A percentile compares a stretch with the other conserved stretches of the same genome.
Conservation (phyloP, 345 rosid species). For the Corchorus olitorius region DNA sequence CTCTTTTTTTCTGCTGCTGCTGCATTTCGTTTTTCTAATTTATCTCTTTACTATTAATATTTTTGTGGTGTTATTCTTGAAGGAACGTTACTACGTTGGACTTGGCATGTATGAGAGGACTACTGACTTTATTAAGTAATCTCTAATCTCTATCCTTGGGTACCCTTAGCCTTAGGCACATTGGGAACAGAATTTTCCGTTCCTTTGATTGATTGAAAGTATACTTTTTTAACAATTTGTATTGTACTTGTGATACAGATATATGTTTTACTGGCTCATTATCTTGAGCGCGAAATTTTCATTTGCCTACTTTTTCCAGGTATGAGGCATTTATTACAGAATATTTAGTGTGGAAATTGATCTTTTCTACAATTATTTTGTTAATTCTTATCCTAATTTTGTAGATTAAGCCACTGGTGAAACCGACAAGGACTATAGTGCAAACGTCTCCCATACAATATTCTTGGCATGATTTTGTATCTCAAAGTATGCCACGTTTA, state of each 20-base stretch:
- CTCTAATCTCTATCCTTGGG: conserved; percentile 24
- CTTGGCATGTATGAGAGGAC: conserved; percentile 96
- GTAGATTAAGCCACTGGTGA: conserved; percentile 87
- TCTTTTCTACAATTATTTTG: neutral
- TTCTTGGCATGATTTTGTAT: conserved; percentile 98
- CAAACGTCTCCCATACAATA: conserved; percentile 49
- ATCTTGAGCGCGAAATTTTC: conserved; percentile 78
- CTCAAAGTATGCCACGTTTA: conserved; percentile 53
- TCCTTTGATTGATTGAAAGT: conserved; percentile 2
- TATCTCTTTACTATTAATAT: conserved; percentile 12
- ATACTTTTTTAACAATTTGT: neutral
- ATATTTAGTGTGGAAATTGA: neutral
- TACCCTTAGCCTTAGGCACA: conserved; percentile 4
- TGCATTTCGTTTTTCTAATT: neutral
- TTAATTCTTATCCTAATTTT: conserved; percentile 22
- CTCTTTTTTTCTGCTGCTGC: neutral
- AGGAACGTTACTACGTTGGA: conserved; percentile 95
- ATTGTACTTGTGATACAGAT: conserved; percentile 50
- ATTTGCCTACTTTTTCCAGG: conserved; percentile 94
- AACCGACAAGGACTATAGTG: conserved; percentile 70
- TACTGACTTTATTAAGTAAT: conserved; percentile 81
- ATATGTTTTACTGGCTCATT: conserved; percentile 88
- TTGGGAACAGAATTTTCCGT: neutral
- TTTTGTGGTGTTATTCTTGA: conserved; percentile 31
- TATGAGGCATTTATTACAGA: conserved; percentile 21